A percentile compares a stretch with the other conserved stretches of the same genome.
Conservation (phyloP, 2,329 filamentous ascomycete species). For the Colletotrichum phormii region DNA sequence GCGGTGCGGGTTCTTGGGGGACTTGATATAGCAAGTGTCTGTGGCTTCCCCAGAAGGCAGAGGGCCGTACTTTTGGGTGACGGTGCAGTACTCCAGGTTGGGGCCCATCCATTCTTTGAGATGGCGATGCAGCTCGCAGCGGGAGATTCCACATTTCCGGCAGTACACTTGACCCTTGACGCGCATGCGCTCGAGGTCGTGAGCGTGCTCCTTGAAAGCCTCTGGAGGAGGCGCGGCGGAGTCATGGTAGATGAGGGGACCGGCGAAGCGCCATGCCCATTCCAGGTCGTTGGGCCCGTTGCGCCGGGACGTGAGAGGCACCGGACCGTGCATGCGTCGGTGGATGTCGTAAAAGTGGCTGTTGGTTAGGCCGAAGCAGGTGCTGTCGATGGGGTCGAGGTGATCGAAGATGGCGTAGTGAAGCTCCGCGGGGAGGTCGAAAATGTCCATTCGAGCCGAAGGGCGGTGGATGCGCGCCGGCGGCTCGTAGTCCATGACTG, state of each 20-base stretch:
- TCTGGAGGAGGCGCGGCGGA: slow-evolving; percentile 16
- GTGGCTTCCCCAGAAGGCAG: slow-evolving; percentile 59
- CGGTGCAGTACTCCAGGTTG: slow-evolving; percentile 69
- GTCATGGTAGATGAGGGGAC: slow-evolving; percentile 51
- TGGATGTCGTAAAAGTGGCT: slow-evolving; percentile 70
- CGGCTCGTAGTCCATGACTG: slow-evolving; percentile 70
- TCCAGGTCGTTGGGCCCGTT: slow-evolving; percentile 72
- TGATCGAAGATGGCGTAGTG: slow-evolving; percentile 71
- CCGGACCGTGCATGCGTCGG: slow-evolving; percentile 64
- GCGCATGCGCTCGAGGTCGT: slow-evolving; percentile 58
- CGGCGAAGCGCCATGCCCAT: slow-evolving; percentile 71
- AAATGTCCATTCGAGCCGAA: slow-evolving; percentile 57
- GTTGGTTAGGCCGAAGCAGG: slow-evolving; percentile 70
- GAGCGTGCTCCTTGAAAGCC: slow-evolving; percentile 23
- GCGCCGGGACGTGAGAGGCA: slow-evolving; percentile 68
- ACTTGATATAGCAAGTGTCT: slow-evolving; percentile 68
- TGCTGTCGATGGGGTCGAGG: slow-evolving; percentile 73
- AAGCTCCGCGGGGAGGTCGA: slow-evolving; percentile 68
- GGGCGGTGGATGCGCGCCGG: slow-evolving; percentile 59
- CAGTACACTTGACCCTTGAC: slow-evolving; percentile 71
- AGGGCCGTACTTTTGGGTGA: slow-evolving; percentile 67
- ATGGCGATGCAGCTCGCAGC: slow-evolving; percentile 73
- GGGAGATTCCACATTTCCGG: slow-evolving; percentile 69
- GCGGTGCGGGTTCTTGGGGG: slow-evolving; percentile 67
- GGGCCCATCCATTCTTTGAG: slow-evolving; percentile 70